A percentile compares a stretch with the other conserved stretches of the same genome.
phyloP scores from a whole-genome alignment of 352 stramenopile species.

The Aphanomyces euteiches region DNA sequence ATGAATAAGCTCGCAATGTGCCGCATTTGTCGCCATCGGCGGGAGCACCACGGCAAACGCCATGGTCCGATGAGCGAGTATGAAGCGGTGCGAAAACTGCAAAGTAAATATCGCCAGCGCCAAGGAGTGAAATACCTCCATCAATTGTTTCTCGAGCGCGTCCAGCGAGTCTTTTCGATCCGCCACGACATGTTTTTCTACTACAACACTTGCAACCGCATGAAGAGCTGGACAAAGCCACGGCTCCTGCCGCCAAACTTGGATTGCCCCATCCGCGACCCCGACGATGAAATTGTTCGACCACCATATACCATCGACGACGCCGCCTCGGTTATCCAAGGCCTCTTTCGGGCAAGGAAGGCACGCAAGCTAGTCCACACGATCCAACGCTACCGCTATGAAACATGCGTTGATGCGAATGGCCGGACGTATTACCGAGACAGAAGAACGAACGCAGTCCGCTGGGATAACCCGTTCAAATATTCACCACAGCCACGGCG shows the following conservation, averaged over 20 bases:
- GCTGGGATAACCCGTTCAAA: constrained; percentile 21
- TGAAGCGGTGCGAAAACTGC: constrained; percentile 69
- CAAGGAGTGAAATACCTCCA: constrained; percentile 52
- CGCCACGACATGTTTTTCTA: constrained; percentile 72
- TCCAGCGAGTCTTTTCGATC: constrained; percentile 74
- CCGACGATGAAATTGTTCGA: constrained; percentile 47
- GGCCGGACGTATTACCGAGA: constrained; percentile 54
- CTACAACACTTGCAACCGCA: constrained; percentile 61
- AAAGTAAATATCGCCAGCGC: constrained; percentile 58
- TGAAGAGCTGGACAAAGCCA: constrained; percentile 51
- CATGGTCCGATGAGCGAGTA: constrained; percentile 54
- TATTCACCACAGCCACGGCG: constrained; percentile 8
- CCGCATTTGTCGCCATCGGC: constrained; percentile 65
- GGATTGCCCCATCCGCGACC: constrained; percentile 68
- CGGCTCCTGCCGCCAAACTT: constrained; percentile 40
- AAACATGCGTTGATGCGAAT: constrained; percentile 67
- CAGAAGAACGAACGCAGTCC: constrained; percentile 23
- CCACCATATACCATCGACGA: constrained; percentile 53
- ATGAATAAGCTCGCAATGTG: constrained; percentile 64
- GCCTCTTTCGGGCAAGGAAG: constrained; percentile 37
- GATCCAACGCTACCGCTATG: constrained; percentile 42
- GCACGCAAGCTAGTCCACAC: constrained; percentile 37
- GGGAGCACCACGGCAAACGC: constrained; percentile 53
- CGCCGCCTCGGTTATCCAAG: constrained; percentile 48
- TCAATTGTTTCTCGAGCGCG: constrained; percentile 51